Evolutionary conservation across 208 protist species (phyloP), one percentile per base, ranked within the genome.

Genomic region (Leishmania martiniquensis): DNA sequence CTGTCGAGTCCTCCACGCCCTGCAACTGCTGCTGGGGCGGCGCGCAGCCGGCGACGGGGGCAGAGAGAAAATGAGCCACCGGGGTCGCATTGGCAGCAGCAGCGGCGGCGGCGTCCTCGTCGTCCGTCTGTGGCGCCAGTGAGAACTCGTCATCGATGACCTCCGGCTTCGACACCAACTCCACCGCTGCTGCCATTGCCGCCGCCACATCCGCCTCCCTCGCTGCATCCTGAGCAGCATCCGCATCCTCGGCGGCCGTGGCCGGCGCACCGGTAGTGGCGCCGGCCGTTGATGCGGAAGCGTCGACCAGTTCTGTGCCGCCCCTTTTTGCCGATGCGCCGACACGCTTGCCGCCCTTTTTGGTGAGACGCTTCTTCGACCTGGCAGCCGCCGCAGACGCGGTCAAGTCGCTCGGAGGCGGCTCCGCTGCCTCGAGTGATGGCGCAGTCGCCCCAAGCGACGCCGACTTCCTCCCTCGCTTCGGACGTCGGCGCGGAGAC

Each of bases 201-300:
- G 72, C 72, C 29, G 54, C 72, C 6, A 76, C 72, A 51, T 76
- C 72, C 1, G 57, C 54, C 72, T 63, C 72, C 9, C 32, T 20
- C 59, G n/a, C 57, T 1, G 72, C 55, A 9, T 29, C 55, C 2
- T 7, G 1, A 25, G n/a, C 37, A 17, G 55, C 13, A 37, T 67
- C 59, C 42, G 45, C 72, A 12, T 32, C 72, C 72, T 17, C 57
- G 5, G 20, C 39, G 39, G 12, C 44, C 52, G 10, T 29, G 6
- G 9, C 0, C 39, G 39, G n/a, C 22, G 20, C 57, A n/a, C 17
- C 44, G 25, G 49, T 57, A 3, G 47, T 20, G 51, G 57, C 42
- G 12, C 2, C 72, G 25, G 72, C 39, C 51, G 59, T 13, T 13
- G 20, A 17, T 63, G 42, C 59, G 7, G 44, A 17, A 4, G 10